Evolutionary conservation across 2,329 filamentous ascomycete genomes (phyloP), one percentile per base, ranked within the genome.

Genomic region (Diaporthe nobilis): DNA sequence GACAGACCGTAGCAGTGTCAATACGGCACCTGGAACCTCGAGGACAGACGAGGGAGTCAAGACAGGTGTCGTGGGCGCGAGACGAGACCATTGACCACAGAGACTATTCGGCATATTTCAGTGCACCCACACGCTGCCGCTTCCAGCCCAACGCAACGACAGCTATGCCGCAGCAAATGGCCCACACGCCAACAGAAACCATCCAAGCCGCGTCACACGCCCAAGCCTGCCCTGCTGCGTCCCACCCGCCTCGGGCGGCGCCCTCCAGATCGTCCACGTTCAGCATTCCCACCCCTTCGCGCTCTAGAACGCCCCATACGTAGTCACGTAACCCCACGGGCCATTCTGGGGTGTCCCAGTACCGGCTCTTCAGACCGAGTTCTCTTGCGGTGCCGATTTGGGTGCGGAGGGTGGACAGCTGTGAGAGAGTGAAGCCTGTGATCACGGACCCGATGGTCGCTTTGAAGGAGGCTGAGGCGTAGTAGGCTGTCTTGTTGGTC

Each of bases 301-400:
- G 81, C 15, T 89, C 80, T 44, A 93, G 79, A 2, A 87, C 83
- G 73, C 86, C 83, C 90, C 91, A 93, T 6, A 92, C 83, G 71
- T 86, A 84, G 80, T 92, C 88, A 61, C 90, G 85, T 55, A 88
- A 79, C 22, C 84, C 84, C 7, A 89, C 79, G 2, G 91, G 90
- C 90, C 90, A 92, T n/a, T 81, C 81, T 0, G 91, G 91, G 10
- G 89, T 82, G 28, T 88, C 88, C 91, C 91, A 93, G 79, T 92
- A 93, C 73, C 91, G 82, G 7, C 87, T 51, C 57, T 39, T 39
- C 13, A 72, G 44, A 34, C 57, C 28, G 22, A 44, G 60, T 7
- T 9, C 9, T 13, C 5, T 15, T n/a, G 28, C 55, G 15, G 60
- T 22, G 61, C 28, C 8, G 17, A 72, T 25, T 17, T 72, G 71